phyloP scores from a whole-genome alignment of 768 basidiomycete species.

The Tephrocybe rancida region DNA sequence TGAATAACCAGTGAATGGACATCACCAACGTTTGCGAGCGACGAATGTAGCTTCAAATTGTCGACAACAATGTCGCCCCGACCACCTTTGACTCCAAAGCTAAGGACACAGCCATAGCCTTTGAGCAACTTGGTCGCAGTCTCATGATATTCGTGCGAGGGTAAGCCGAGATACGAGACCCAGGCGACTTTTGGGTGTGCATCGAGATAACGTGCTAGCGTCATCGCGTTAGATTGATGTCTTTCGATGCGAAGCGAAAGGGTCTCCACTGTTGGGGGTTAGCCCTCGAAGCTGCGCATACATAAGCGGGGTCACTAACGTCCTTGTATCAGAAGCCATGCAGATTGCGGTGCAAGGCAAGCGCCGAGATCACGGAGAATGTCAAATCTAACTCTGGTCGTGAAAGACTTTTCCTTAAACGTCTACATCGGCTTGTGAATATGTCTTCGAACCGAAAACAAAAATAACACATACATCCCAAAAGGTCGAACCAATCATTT shows the following conservation, averaged over 20 bases:
- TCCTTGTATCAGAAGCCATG: conserved; percentile 61
- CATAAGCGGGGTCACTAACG: not conserved
- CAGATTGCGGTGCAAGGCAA: conserved; percentile 54
- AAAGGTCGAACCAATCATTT: conserved; percentile 14
- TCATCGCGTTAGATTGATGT: conserved; percentile 59
- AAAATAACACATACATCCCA: conserved; percentile 13
- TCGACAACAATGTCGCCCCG: conserved; percentile 35
- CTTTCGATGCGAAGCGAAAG: conserved; percentile 60
- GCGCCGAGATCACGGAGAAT: conserved; percentile 59
- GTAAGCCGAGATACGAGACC: conserved; percentile 66
- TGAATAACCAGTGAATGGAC: conserved; percentile 67
- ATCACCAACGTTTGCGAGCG: conserved; percentile 44
- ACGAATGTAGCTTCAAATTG: conserved; percentile 36
- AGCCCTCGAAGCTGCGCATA: not conserved
- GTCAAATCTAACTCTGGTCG: conserved; percentile 41
- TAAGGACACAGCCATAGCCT: conserved; percentile 60
- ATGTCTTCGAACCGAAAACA: not conserved
- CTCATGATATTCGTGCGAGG: conserved; percentile 51
- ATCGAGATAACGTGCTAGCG: conserved; percentile 43
- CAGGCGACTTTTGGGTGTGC: conserved; percentile 58
- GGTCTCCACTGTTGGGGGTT: conserved; percentile 45
- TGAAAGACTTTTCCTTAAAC: conserved; percentile 20
- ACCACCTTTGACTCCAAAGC: conserved; percentile 60
- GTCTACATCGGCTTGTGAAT: not conserved
- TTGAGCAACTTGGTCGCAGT: conserved; percentile 48